Evolutionary conservation across 257 asterid species (phyloP).

Genomic region (Echites panduratus): DNA sequence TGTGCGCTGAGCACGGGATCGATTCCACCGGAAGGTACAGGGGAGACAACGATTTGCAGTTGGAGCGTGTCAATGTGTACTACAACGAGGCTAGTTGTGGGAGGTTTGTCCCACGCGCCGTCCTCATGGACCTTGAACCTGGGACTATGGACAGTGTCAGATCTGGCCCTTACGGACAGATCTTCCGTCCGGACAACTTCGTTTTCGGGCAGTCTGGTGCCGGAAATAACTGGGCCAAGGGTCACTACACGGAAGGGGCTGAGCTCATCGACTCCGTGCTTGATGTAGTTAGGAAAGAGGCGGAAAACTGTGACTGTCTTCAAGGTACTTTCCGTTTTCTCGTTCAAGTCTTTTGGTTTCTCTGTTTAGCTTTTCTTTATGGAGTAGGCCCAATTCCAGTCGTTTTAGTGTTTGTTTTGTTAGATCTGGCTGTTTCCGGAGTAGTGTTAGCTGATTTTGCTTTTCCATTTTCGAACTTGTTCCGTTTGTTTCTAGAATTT

Average conservation of each 20-base stretch:
- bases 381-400: background rate
- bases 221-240: constrained; percentile 71
- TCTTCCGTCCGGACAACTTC: constrained; percentile 57
- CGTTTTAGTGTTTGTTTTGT: background rate
- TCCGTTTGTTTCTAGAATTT: background rate
- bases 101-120: constrained; percentile 76
- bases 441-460: background rate
- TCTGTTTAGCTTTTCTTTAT: background rate
- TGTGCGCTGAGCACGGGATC: constrained; percentile 65
- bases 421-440: background rate
- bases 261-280: constrained; percentile 75
- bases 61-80: constrained; percentile 72
- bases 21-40: constrained; percentile 69
- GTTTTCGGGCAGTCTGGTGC: constrained; percentile 81
- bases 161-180: constrained; percentile 72
- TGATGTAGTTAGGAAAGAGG: constrained; percentile 74
- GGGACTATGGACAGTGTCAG: constrained; percentile 81
- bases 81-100: constrained; percentile 79
- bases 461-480: background rate
- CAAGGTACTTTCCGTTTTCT: constrained; percentile 33
- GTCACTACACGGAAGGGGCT: constrained; percentile 77
- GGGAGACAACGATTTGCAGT: constrained; percentile 58
- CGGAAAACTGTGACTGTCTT: constrained; percentile 71
- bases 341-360: background rate
- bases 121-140: constrained; percentile 77